phyloP scores from a whole-genome alignment of 805 yeast species.

The Diddensiella caesifluorescens region DNA sequence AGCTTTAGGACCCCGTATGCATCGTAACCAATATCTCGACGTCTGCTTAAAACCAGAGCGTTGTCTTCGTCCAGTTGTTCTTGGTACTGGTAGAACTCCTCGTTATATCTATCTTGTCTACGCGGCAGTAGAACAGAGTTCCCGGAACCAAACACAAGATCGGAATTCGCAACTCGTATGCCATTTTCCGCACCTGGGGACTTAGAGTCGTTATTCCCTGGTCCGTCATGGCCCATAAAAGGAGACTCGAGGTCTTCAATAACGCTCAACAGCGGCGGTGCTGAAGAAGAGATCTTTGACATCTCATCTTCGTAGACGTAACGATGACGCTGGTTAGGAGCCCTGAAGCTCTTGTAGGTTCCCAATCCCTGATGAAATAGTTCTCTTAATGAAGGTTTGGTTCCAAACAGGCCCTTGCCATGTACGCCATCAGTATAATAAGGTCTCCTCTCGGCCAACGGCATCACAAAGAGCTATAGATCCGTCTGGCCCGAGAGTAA shows the following conservation, averaged over 20 bases:
- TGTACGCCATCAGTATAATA: neutral
- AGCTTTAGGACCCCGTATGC: constrained; percentile 1
- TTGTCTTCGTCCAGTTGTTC: neutral
- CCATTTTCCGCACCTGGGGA: too few species aligned
- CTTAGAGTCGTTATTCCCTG: too few species aligned
- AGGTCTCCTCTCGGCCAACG: neutral
- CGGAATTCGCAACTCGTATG: too few species aligned
- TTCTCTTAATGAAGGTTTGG: constrained; percentile 1
- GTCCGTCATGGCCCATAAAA: neutral
- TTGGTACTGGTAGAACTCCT: constrained; percentile 1
- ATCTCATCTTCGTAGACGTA: neutral
- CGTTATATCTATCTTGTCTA: too few species aligned
- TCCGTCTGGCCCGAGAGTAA: too few species aligned
- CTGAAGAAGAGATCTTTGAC: neutral
- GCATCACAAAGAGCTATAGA: too few species aligned
- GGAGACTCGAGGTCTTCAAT: constrained; percentile 1
- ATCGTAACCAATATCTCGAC: neutral
- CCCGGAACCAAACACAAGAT: too few species aligned
- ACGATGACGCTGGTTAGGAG: neutral
- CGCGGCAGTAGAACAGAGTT: too few species aligned
- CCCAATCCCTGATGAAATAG: neutral
- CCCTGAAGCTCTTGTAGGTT: neutral
- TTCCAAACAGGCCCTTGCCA: neutral
- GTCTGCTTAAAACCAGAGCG: too few species aligned
- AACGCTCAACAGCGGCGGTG: neutral